Evolutionary conservation across 192 early-diverging fungal species (phyloP), one percentile per base, ranked within the genome.

Genomic region (Umbelopsis sp.): DNA sequence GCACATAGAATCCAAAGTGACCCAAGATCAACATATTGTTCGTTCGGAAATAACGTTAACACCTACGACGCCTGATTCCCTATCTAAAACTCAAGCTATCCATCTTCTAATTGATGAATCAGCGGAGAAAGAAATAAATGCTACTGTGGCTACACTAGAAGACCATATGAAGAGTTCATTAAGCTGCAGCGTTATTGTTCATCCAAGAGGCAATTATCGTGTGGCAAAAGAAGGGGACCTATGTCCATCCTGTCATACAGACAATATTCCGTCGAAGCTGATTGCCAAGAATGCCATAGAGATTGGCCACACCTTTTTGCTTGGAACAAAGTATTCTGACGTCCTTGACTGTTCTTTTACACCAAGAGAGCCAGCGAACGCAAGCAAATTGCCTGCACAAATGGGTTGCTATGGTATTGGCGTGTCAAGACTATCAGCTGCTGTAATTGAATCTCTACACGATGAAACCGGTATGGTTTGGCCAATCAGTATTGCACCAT

Each of bases 331-430:
- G 73, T 97, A 96, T 80, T 97, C 96, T 11, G 53, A 72, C 20
- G 78, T 88, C 12, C 73, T 97, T 62, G 80, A 88, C 29, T 91
- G 93, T 1, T 78, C 67, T 6, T 88, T 90, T 65, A 50, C 68
- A 25, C 66, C 71, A 2, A 72, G 52, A 12, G 69, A 66, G 2
- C 62, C 52, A 32, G 62, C 67, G 14, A 74, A 80, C 45, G 47
- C 78, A 7, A 62, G 81, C 29, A 66, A 81, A 20, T 68, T 72
- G 2, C 85, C 82, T 26, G 86, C 92, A 47, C 85, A 93, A 70
- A 96, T 96, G 95, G 95, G 96, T 34, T 96, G 96, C 81, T 96
- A 89, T 69, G 95, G 95, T 29, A 88, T 97, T 32, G 96, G 96
- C 36, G 79, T 97, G 2, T 89, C 91, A n/a, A 85, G 96, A 3